These are phyloP conservation scores for Phlebopus sp. DNA, from an alignment of 1,284 basidiomycete species.

Conservation along the genomic window DNA sequence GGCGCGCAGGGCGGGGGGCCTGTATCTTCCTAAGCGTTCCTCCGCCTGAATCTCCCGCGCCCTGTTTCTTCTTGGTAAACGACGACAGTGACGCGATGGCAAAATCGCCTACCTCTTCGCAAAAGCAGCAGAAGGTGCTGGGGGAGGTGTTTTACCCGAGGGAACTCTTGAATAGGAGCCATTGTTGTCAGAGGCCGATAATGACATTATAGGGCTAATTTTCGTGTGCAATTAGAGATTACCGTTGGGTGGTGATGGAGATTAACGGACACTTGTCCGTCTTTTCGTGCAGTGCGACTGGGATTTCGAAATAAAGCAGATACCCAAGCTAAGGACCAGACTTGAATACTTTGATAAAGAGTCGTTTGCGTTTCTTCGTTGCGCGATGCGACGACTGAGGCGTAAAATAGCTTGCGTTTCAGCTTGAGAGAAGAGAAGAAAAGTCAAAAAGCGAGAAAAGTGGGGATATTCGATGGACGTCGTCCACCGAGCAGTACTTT, in stretches of 20 bases:
- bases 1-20: constrained; percentile 76
- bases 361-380: constrained; percentile 31
- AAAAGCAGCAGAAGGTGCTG: constrained; percentile 84
- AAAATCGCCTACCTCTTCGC: constrained; percentile 66
- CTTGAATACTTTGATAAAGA: constrained; percentile 17
- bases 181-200: constrained; percentile 77
- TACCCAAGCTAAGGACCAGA: constrained; percentile 16
- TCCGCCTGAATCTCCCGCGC: constrained; percentile 80
- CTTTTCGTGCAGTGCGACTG: constrained; percentile 31
- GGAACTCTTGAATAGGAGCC: constrained; percentile 73
- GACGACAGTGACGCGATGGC: constrained; percentile 13
- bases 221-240: constrained; percentile 79
- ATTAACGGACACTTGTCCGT: constrained; percentile 34
- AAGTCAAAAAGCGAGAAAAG: constrained; percentile 26
- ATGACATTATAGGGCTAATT: constrained; percentile 77
- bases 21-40: constrained; percentile 68
- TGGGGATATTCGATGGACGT: constrained; percentile 31
- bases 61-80: constrained; percentile 39
- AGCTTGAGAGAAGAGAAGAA: constrained; percentile 20
- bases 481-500: constrained; percentile 34
- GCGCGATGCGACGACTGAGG: constrained; percentile 22
- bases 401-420: constrained; percentile 35
- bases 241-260: constrained; percentile 51
- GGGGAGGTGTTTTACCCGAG: constrained; percentile 84
- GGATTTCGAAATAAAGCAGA: constrained; percentile 27